Base-by-base conservation (phyloP, 2,329 filamentous ascomycete species). In the Fusarium chlamydosporum region DNA sequence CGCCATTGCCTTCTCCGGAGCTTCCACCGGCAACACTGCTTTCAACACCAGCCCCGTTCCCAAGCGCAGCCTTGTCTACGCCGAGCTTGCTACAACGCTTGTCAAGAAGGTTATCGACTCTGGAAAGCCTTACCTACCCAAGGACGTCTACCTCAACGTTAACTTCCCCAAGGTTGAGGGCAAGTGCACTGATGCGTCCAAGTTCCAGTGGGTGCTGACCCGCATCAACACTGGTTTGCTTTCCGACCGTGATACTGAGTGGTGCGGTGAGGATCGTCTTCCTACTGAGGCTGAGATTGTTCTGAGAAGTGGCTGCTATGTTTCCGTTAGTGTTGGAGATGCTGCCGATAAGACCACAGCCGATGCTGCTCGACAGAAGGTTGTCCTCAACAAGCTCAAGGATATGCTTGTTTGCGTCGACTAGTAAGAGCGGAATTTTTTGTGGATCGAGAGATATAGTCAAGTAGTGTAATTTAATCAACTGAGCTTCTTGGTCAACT, bases 1-100 rank as follows among this genome's bases (percentile, higher is more conserved):
- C 0, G 86, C 86, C n/a, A 84, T 93, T 57, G 90, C 89, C 16
- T 92, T 92, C 79, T 89, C 86, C 0, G 90, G 89, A 7, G 76
- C 78, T 3, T 83, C 83, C 0, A 80, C 80, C 7, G 81, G 81
- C 15, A 82, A 79, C 29, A 84, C 85, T 1, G 82, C 85, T 0
- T 92, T 85, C 82, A 82, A 89, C 70, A 78, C 82, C 2, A 76
- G 75, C 0, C 86, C 88, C 2, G 78, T 82, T 2, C 86, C 88
- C 2, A 62, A 78, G 11, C 84, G 86, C 66, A 86, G 85, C 76
- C 76, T 79, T 13, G 77, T 92, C n/a, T 92, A 92, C 71, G 88
- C 87, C 4, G 82, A 89, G 52, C 82, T 92, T 6, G 85, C 89
- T 1, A 79, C 84, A 13, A 86, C 84, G 27, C 74, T 92, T 7